These are phyloP conservation scores for Botrytis paeoniae DNA, from an alignment of 2,329 filamentous ascomycete species.

Conservation along the genomic window DNA sequence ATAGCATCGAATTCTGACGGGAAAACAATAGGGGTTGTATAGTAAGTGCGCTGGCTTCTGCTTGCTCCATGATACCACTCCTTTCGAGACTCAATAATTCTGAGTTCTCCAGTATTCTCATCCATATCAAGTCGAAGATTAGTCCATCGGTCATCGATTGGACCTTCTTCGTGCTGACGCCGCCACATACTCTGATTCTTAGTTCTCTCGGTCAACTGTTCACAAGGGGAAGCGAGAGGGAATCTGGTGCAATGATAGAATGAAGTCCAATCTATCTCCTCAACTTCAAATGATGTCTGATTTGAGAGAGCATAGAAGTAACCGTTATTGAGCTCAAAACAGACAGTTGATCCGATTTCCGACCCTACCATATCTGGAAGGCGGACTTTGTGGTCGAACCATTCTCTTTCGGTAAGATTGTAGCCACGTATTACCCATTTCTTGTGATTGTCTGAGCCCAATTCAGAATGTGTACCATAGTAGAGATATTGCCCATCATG, in stretches of 20 bases:
- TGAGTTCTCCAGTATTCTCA: constrained; percentile 54
- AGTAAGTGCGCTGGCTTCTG: constrained; percentile 62
- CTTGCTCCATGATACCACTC: constrained; percentile 62
- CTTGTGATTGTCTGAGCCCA: constrained; percentile 51
- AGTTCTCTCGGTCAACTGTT: constrained; percentile 42
- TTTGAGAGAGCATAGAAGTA: constrained; percentile 71
- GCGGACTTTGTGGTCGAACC: constrained; percentile 47
- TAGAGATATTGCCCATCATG: constrained; percentile 61
- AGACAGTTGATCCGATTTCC: constrained; percentile 65
- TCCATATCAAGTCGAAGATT: constrained; percentile 60
- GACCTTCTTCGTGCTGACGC: constrained; percentile 64
- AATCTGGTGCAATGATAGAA: constrained; percentile 68
- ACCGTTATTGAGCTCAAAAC: constrained; percentile 65
- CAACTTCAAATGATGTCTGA: constrained; percentile 57
- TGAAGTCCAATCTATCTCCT: constrained; percentile 64
- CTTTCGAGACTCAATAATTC: constrained; percentile 65
- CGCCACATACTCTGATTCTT: constrained; percentile 57
- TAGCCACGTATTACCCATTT: constrained; percentile 62
- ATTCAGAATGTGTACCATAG: constrained; percentile 61
- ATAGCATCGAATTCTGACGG: constrained; percentile 24
- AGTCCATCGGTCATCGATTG: constrained; percentile 73
- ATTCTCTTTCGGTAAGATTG: constrained; percentile 43
- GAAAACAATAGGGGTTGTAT: constrained; percentile 55
- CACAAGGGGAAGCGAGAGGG: constrained; percentile 48
- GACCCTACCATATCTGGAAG: constrained; percentile 59